A percentile compares a stretch with the other conserved stretches of the same genome.
phyloP scores from a whole-genome alignment of 441 rosid species.

The Kokia cookei region DNA sequence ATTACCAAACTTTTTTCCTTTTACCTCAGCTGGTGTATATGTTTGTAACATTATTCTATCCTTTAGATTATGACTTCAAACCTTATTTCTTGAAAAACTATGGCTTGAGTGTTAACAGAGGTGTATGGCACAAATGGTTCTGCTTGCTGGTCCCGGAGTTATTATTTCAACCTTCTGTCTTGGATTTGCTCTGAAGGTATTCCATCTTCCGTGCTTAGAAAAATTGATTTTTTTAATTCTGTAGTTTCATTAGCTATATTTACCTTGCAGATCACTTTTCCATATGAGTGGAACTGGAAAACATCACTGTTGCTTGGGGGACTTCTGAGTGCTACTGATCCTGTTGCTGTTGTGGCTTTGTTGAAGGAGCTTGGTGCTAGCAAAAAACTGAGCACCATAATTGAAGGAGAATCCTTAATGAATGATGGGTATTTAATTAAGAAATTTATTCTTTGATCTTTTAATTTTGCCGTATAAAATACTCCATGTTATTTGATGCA shows the following conservation, averaged over 20 bases:
- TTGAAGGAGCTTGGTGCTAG: conserved; percentile 92
- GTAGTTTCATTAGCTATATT: not conserved
- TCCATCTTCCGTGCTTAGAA: not conserved
- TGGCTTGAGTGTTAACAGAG: conserved; percentile 39
- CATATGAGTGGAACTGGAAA: conserved; percentile 89
- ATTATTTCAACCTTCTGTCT: conserved; percentile 75
- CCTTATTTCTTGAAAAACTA: not conserved
- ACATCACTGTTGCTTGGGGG: conserved; percentile 88
- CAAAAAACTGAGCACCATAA: conserved; percentile 82
- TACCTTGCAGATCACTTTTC: conserved; percentile 64
- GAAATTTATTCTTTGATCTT: conserved; percentile 2
- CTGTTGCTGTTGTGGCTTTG: conserved; percentile 94
- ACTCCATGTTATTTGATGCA: not conserved
- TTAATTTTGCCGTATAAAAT: conserved; percentile 1
- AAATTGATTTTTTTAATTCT: not conserved
- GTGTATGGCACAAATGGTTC: conserved; percentile 76
- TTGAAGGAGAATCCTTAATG: conserved; percentile 97
- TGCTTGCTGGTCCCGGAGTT: conserved; percentile 98
- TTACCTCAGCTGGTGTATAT: not conserved
- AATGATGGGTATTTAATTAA: conserved; percentile 73
- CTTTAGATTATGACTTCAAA: not conserved
- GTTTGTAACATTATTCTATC: not conserved
- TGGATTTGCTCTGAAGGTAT: conserved; percentile 80
- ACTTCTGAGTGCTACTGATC: conserved; percentile 93
- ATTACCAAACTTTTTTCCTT: not conserved